Evolutionary conservation across 2,329 filamentous ascomycete species (phyloP), one percentile per base, ranked within the genome.

Genomic region (Calonectria hawksworthii): DNA sequence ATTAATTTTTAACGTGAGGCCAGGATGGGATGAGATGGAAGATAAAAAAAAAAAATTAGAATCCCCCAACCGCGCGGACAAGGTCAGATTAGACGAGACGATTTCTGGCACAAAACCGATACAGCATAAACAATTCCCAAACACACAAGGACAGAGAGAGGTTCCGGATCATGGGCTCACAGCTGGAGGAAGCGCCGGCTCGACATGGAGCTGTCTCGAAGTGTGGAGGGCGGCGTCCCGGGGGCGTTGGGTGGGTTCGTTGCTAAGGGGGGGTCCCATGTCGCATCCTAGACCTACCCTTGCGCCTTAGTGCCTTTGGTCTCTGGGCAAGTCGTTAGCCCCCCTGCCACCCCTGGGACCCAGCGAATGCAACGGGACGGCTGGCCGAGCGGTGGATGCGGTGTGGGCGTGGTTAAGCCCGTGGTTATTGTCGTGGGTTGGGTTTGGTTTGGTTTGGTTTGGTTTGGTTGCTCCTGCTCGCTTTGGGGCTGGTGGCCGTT

Each of bases 141-240:
- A 76, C 79, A 74, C 74, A 75, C 74, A 77, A 76, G 72, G 77
- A 79, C 72, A 73, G 75, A 80, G 76, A 77, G 66, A 77, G 68
- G 73, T 79, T 79, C 72, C 79, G 73, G 52, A 64, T 73, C 75
- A 76, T 74, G 77, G 67, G 74, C 74, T 78, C 77, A 73, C 68
- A 76, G 70, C 32, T 74, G 73, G 74, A 77, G 73, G 73, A 77
- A 79, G 76, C 82, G 82, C 79, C 80, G 81, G 81, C 79, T 80
- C 79, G 79, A 80, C 79, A 78, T 81, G 71, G 56, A 70, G 78
- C 38, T 83, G 83, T 84, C 83, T 84, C 83, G 79, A 80, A 80
- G 67, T 79, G 76, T 76, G 80, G 79, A 83, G 78, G 79, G 73
- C 75, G 76, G 67, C 52, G 67, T 51, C 67, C 67, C 51, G 52